Percentiles rank a stretch among this genome's conserved stretches.
Evolutionary conservation across 2,329 filamentous ascomycete species (phyloP).

Genomic region (Fusarium hostae): DNA sequence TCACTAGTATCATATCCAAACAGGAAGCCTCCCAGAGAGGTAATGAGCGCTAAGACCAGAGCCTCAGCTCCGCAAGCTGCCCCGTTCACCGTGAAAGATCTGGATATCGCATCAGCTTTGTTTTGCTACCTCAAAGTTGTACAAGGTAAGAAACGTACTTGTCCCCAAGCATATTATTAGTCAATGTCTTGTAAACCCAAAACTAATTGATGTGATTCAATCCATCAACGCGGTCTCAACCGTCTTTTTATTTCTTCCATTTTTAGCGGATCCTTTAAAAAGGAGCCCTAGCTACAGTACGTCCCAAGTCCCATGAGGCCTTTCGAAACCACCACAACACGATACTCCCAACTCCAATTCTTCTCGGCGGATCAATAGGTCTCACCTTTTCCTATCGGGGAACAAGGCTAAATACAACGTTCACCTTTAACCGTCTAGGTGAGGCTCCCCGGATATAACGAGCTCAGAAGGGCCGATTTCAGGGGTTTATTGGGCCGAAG

Average conservation of each 20-base stretch:
- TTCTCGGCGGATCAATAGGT: background rate
- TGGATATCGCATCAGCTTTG: slow-evolving; percentile 24
- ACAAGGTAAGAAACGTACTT: background rate
- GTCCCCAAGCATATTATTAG: slow-evolving; percentile 21
- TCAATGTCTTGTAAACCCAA: background rate
- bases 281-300: background rate
- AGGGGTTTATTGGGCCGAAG: slow-evolving; percentile 7
- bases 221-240: background rate
- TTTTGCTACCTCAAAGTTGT: background rate
- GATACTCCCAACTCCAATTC: background rate
- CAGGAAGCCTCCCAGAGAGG: slow-evolving; percentile 69
- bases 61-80: slow-evolving; percentile 55
- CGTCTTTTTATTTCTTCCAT: slow-evolving; percentile 2
- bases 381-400: slow-evolving; percentile 16
- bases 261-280: background rate
- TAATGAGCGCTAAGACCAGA: slow-evolving; percentile 60
- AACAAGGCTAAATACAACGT: slow-evolving; percentile 21
- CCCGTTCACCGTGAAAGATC: slow-evolving; percentile 56
- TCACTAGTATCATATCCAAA: slow-evolving; percentile 73
- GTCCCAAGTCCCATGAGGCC: background rate
- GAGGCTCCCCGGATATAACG: background rate
- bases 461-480: slow-evolving; percentile 5
- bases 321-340: background rate
- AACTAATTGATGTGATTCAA: background rate
- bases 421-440: slow-evolving; percentile 19